Base-by-base conservation (phyloP, 345 rosid species). In the Dovyalis caffra region DNA sequence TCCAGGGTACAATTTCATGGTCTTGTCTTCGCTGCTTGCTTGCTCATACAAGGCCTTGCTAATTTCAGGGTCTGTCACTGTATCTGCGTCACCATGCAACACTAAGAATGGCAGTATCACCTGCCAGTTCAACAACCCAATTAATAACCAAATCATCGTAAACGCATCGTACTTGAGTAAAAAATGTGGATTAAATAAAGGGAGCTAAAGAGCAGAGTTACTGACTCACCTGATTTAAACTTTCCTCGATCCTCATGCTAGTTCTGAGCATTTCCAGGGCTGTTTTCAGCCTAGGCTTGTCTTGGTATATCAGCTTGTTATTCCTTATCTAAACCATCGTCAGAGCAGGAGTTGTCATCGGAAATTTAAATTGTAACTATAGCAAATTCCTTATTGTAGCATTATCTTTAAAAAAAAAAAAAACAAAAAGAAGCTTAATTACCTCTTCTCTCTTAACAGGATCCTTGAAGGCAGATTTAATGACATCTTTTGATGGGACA, bases 221-320 rank as follows among this genome's bases (percentile, higher is more conserved):
- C 66, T 4, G 8, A 28, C 1, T 56, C 40, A 93, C 97, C 87
- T 91, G 85, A 66, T 85, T 86, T 37, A 95, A 85, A 26, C 85
- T 85, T 26, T 85, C 85, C 86, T 95, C 98, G 21, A 95, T 88
- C 75, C 77, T 86, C 87, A 89, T 90, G 90, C 99, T 95, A 61
- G 93, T 85, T 80, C 99, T 70, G 51, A 95, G 98, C 93, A 93
- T 86, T 82, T 93, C 99, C 65, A 95, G 81, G 0, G 98, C 99
- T 3, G 99, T 95, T 83, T 95, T 95, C 53, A 95, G 83, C 82
- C 99, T 85, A 0, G 99, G 99, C 71, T 88, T 95, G 87, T 93
- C 98, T 80, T 95, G 99, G 82, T 95, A 95, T 82, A 95, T 90
- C 83, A 93, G 65, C 80, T 89, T 95, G 86, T 95, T 93, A 85